Evolutionary conservation across 2,329 filamentous ascomycete genomes (phyloP), one percentile per base, ranked within the genome.

Genomic region (Nemania sp.): DNA sequence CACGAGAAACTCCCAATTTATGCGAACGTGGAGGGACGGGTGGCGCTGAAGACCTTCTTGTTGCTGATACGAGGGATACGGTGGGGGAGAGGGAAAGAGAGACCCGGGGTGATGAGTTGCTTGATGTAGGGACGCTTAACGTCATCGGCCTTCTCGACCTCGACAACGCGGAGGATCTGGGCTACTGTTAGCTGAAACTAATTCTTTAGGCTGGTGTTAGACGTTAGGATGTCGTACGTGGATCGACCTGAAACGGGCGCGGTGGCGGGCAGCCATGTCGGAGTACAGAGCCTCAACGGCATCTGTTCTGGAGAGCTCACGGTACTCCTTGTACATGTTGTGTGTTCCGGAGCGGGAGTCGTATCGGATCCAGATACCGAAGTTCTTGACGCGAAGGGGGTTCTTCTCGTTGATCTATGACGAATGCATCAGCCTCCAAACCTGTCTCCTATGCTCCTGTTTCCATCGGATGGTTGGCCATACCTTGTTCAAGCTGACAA

Each of bases 291-390:
- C 87, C 87, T 98, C 93, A 80, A 98, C 95, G 76, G 96, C 96
- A 77, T 96, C 95, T 81, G 92, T 93, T 85, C 96, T 90, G 83
- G 93, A 95, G 90, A 98, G 93, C 90, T 98, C 96, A 83, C 96
- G 93, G 92, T 98, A 98, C 92, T 99, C 96, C 92, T 98, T 98
- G 93, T 99, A 99, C 96, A 99, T 99, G 92, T 99, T 99, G 94
- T 99, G 96, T 80, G 96, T 99, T 80, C 96, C 96, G 80, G 96
- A 98, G 86, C 96, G 95, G 73, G 97, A 99, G 88, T 99, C 95
- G 89, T 99, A 99, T 83, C 97, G 94, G 87, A 99, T 92, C 97
- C 97, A 99, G 90, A 99, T 91, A 84, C 96, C 96, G 84, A 99
- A 98, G 93, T 98, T 99, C 94, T 99, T 99, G 90, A 99, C 94